Percentiles rank a stretch among this genome's conserved stretches.
These are phyloP conservation scores for Elasticomyces elasticus DNA, from an alignment of 495 filamentous ascomycete genomes.

Conservation along the genomic window DNA sequence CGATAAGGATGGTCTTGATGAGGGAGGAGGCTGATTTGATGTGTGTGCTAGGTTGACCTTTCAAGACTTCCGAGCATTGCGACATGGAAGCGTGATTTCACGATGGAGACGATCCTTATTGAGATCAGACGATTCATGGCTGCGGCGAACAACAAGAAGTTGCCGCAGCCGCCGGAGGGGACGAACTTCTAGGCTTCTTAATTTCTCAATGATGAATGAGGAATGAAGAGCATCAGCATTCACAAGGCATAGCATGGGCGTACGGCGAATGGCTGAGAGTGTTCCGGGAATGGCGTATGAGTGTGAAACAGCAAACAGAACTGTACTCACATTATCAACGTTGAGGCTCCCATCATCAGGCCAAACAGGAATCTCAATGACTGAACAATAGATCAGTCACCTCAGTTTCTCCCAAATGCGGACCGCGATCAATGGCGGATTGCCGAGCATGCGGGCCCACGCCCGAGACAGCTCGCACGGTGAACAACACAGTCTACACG, in stretches of 20 bases:
- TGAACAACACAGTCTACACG: too few species aligned
- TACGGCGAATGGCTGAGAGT: background rate
- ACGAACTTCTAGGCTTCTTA: slow-evolving; percentile 35
- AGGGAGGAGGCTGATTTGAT: background rate
- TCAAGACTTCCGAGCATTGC: slow-evolving; percentile 70
- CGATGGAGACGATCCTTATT: slow-evolving; percentile 88
- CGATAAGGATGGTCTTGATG: too few species aligned
- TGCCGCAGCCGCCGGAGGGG: slow-evolving; percentile 86
- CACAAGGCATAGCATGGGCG: slow-evolving; percentile 16
- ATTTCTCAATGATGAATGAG: background rate
- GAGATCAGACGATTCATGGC: slow-evolving; percentile 95
- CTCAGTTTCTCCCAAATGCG: too few species aligned
- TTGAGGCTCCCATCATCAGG: too few species aligned
- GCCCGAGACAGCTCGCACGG: too few species aligned
- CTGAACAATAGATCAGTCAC: too few species aligned
- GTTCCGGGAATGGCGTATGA: background rate
- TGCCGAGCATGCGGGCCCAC: too few species aligned
- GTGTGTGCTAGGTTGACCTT: slow-evolving; percentile 59
- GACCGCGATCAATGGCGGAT: too few species aligned
- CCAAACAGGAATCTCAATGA: too few species aligned
- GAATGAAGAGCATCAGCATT: slow-evolving; percentile 4
- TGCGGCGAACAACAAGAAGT: slow-evolving; percentile 83
- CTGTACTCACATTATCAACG: too few species aligned
- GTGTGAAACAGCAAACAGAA: background rate
- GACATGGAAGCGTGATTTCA: slow-evolving; percentile 80